Conservation (phyloP, 805 yeast species). For the Yarrowia hollandica region DNA sequence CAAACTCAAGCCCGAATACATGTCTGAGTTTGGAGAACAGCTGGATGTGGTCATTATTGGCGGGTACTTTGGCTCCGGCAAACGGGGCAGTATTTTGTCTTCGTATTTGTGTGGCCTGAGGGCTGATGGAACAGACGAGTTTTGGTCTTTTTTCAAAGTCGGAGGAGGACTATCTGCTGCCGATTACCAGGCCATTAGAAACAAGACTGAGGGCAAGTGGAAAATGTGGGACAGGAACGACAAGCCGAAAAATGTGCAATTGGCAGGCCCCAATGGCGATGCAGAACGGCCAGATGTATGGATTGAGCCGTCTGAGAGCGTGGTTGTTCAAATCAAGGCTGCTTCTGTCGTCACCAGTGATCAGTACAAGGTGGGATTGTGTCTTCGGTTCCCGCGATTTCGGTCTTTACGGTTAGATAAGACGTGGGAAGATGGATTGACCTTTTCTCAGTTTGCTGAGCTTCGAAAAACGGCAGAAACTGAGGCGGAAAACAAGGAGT, state of each 20-base stretch:
- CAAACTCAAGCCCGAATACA: slow-evolving; percentile 87
- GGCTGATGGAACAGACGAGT: slow-evolving; percentile 46
- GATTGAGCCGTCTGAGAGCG: slow-evolving; percentile 75
- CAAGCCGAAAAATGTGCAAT: slow-evolving; percentile 14
- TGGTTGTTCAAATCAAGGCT: slow-evolving; percentile 82
- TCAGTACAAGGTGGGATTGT: slow-evolving; percentile 62
- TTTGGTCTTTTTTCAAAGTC: slow-evolving; percentile 70
- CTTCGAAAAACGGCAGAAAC: slow-evolving; percentile 39
- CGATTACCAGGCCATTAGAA: slow-evolving; percentile 60
- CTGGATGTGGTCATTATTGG: slow-evolving; percentile 81
- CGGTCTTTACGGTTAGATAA: slow-evolving; percentile 69
- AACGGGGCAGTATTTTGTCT: slow-evolving; percentile 42
- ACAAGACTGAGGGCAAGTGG: slow-evolving; percentile 65
- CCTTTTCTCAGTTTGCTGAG: slow-evolving; percentile 53
- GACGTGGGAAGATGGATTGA: slow-evolving; percentile 54
- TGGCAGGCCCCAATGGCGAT: slow-evolving; percentile 32
- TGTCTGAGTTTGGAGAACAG: slow-evolving; percentile 82
- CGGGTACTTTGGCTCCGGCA: slow-evolving; percentile 67
- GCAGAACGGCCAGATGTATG: slow-evolving; percentile 62
- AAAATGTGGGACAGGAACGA: slow-evolving; percentile 40
- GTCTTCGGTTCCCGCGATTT: slow-evolving; percentile 77
- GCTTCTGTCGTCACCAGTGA: slow-evolving; percentile 60
- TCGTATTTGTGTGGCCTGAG: slow-evolving; percentile 74
- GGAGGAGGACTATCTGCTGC: slow-evolving; percentile 78
- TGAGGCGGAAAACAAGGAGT: slow-evolving; percentile 33